A percentile compares a stretch with the other conserved stretches of the same genome.
Evolutionary conservation across 805 yeast species (phyloP).

Genomic region (Candida parachauliodes): DNA sequence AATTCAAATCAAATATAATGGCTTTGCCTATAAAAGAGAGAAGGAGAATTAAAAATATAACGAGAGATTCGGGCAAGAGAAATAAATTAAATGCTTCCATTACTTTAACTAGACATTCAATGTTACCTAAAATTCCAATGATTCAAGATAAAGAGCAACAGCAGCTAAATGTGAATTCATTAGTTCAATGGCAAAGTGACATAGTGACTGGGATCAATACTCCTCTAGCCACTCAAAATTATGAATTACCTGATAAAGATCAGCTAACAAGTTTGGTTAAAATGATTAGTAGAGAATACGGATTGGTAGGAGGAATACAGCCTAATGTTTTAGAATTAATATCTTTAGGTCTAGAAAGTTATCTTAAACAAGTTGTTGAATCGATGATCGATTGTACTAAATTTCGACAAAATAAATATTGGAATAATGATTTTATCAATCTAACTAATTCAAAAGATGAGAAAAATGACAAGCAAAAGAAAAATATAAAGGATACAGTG

Average conservation of each 20-base stretch:
- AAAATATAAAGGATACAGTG: slow-evolving; percentile 31
- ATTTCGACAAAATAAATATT: slow-evolving; percentile 49
- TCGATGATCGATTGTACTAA: slow-evolving; percentile 69
- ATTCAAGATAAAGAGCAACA: slow-evolving; percentile 48
- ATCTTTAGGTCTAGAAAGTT: slow-evolving; percentile 76
- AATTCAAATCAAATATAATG: slow-evolving; percentile 80
- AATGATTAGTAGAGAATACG: slow-evolving; percentile 86
- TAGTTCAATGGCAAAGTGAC: slow-evolving; percentile 89
- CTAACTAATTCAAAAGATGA: background rate
- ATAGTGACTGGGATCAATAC: slow-evolving; percentile 81
- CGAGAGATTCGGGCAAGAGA: slow-evolving; percentile 77
- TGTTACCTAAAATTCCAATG: slow-evolving; percentile 83
- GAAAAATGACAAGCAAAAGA: slow-evolving; percentile 15
- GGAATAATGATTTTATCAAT: slow-evolving; percentile 32
- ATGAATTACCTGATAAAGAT: slow-evolving; percentile 78
- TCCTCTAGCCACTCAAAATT: slow-evolving; percentile 72
- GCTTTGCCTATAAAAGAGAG: slow-evolving; percentile 82
- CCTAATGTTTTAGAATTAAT: slow-evolving; percentile 76
- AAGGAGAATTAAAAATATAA: slow-evolving; percentile 75
- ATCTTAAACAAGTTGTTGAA: slow-evolving; percentile 71
- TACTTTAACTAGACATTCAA: slow-evolving; percentile 65
- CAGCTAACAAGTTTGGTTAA: slow-evolving; percentile 63
- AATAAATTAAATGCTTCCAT: slow-evolving; percentile 69
- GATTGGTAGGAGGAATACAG: slow-evolving; percentile 76
- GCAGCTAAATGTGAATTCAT: slow-evolving; percentile 44